phyloP scores from a whole-genome alignment of 2,329 filamentous ascomycete genomes.

The Leptodontidium sp. region DNA sequence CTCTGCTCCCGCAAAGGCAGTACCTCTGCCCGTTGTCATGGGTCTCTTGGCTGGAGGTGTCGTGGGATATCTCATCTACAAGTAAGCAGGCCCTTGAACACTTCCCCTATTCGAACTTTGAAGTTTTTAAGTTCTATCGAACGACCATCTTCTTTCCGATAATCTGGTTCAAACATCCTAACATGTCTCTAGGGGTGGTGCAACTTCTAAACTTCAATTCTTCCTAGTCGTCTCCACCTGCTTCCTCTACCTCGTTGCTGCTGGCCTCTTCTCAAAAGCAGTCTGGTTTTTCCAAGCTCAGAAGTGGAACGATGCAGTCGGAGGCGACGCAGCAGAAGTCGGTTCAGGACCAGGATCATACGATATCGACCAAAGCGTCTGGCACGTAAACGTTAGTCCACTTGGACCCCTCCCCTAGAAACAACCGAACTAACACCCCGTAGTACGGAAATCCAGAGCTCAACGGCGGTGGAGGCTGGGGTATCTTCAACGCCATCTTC shows the following conservation, averaged over 20 bases:
- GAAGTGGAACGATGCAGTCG: slow-evolving; percentile 61
- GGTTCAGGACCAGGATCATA: slow-evolving; percentile 78
- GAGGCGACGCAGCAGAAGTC: slow-evolving; percentile 65
- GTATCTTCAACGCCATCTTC: slow-evolving; percentile 84
- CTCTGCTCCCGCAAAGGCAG: slow-evolving; percentile 74
- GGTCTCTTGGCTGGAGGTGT: slow-evolving; percentile 72
- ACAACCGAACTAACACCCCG: slow-evolving; percentile 20
- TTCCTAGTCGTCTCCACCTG: slow-evolving; percentile 87
- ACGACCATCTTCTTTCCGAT: too few relatives aligned
- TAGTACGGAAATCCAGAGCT: slow-evolving; percentile 80
- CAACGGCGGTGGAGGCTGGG: slow-evolving; percentile 82
- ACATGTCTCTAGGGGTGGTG: slow-evolving; percentile 60
- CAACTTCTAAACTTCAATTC: slow-evolving; percentile 71
- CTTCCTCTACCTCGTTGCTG: slow-evolving; percentile 83
- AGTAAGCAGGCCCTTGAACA: slow-evolving; percentile 58
- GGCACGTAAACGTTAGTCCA: slow-evolving; percentile 78
- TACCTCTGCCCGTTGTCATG: slow-evolving; percentile 78
- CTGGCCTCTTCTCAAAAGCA: slow-evolving; percentile 79
- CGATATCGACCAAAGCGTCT: slow-evolving; percentile 79
- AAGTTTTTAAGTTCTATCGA: background rate
- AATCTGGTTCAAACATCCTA: slow-evolving; percentile 16
- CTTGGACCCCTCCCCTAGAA: background rate
- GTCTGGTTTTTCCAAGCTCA: slow-evolving; percentile 80
- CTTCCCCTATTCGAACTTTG: background rate
- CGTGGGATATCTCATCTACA: slow-evolving; percentile 81